These are phyloP conservation scores for Paratinospora sagittata DNA, from an alignment of 164 flowering plant species.

Conservation along the genomic window DNA sequence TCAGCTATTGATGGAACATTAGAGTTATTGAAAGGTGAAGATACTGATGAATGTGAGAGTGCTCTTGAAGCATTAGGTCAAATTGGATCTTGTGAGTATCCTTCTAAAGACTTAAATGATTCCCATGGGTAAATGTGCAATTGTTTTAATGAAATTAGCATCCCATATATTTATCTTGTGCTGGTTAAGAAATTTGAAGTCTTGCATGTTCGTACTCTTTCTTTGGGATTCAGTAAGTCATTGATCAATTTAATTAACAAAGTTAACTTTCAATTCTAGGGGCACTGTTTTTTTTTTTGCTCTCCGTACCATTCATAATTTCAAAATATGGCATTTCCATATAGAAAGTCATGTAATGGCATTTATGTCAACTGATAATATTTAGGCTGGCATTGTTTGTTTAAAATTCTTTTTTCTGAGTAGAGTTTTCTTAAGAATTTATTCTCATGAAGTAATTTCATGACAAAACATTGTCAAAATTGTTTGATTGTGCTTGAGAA, in stretches of 20 bases:
- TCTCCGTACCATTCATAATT: background rate
- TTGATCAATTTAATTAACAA: too few species aligned
- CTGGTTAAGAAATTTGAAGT: background rate
- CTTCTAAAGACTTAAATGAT: background rate
- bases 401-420: too few species aligned
- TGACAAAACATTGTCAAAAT: background rate
- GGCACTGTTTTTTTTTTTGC: background rate
- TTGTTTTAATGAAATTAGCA: background rate
- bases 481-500: background rate
- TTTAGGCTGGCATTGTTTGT: too few species aligned
- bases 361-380: background rate
- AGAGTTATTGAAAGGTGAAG: constrained; percentile 38
- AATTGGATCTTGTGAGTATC: constrained; percentile 76
- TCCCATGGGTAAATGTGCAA: background rate
- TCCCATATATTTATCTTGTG: background rate
- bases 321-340: background rate
- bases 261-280: background rate
- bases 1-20: constrained; percentile 55
- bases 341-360: background rate
- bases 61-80: constrained; percentile 89
- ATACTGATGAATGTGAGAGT: constrained; percentile 71
- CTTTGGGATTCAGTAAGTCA: too few species aligned
- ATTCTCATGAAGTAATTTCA: background rate
- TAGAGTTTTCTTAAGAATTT: background rate
- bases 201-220: background rate